Conservation (phyloP, 805 yeast genomes). For the Kodamaea kaohsiungensis region DNA sequence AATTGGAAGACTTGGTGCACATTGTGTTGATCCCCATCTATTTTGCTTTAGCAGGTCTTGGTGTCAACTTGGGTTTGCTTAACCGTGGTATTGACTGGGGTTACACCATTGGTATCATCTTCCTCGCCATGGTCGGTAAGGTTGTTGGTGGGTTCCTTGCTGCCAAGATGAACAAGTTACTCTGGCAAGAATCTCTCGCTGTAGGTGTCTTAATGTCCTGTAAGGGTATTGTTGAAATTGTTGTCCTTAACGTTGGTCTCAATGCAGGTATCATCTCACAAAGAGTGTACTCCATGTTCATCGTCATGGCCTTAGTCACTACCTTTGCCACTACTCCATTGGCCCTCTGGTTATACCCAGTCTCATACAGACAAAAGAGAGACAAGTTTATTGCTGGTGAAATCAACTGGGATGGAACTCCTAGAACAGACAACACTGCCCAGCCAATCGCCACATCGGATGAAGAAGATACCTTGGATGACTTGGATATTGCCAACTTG, state of each 20-base stretch:
- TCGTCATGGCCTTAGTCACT: conserved; percentile 77
- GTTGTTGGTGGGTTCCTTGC: conserved; percentile 66
- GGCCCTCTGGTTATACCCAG: conserved; percentile 62
- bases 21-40: conserved; percentile 73
- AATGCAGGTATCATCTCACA: conserved; percentile 66
- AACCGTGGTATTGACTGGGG: conserved; percentile 77
- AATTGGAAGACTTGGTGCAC: conserved; percentile 76
- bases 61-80: conserved; percentile 63
- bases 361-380: conserved; percentile 54
- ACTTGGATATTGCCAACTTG: conserved; percentile 17
- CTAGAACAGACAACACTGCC: conserved; percentile 8
- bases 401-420: conserved; percentile 28
- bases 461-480: conserved; percentile 10
- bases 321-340: conserved; percentile 82
- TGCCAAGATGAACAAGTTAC: conserved; percentile 60
- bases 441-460: conserved; percentile 4
- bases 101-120: conserved; percentile 65
- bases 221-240: conserved; percentile 85
- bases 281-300: conserved; percentile 75
- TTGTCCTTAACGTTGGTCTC: conserved; percentile 72
- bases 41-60: conserved; percentile 78
- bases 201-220: conserved; percentile 86
- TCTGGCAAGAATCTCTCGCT: conserved; percentile 72
- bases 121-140: conserved; percentile 68
- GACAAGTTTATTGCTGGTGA: conserved; percentile 30